Evolutionary conservation across 2,329 filamentous ascomycete genomes (phyloP).

Genomic region (Monilinia laxa): DNA sequence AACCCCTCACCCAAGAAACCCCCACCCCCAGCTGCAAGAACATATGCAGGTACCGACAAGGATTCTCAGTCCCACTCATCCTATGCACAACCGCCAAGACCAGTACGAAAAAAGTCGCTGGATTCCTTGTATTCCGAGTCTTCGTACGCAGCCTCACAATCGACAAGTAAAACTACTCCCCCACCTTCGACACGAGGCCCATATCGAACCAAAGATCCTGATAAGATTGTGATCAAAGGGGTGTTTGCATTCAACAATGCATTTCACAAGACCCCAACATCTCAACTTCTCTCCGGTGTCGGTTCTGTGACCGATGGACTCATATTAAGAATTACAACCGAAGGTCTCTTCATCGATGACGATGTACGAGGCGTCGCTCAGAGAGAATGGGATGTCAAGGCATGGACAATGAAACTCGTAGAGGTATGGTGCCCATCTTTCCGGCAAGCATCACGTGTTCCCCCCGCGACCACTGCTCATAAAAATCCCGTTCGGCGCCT

Average conservation of each 20-base stretch:
- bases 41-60: slow-evolving; percentile 61
- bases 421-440: slow-evolving; percentile 80
- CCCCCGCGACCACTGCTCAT: slow-evolving; percentile 33
- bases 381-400: slow-evolving; percentile 97
- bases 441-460: slow-evolving; percentile 45
- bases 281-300: slow-evolving; percentile 81
- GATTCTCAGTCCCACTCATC: slow-evolving; percentile 70
- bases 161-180: slow-evolving; percentile 79
- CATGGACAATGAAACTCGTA: slow-evolving; percentile 91
- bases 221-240: slow-evolving; percentile 93
- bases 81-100: slow-evolving; percentile 66
- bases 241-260: slow-evolving; percentile 92
- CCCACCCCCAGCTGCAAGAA: slow-evolving; percentile 53
- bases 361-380: slow-evolving; percentile 89
- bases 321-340: slow-evolving; percentile 86
- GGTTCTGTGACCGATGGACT: slow-evolving; percentile 88
- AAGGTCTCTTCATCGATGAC: slow-evolving; percentile 96
- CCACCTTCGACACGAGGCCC: slow-evolving; percentile 74
- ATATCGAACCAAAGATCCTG: slow-evolving; percentile 84
- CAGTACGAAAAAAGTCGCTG: slow-evolving; percentile 57
- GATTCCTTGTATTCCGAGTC: slow-evolving; percentile 77
- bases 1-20: slow-evolving; percentile 45
- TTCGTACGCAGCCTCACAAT: slow-evolving; percentile 81
- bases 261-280: slow-evolving; percentile 84
- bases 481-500: slow-evolving; percentile 38